A percentile compares a stretch with the other conserved stretches of the same genome.
These are phyloP conservation scores for Melastoma candidum DNA, from an alignment of 441 rosid genomes.

Conservation along the genomic window DNA sequence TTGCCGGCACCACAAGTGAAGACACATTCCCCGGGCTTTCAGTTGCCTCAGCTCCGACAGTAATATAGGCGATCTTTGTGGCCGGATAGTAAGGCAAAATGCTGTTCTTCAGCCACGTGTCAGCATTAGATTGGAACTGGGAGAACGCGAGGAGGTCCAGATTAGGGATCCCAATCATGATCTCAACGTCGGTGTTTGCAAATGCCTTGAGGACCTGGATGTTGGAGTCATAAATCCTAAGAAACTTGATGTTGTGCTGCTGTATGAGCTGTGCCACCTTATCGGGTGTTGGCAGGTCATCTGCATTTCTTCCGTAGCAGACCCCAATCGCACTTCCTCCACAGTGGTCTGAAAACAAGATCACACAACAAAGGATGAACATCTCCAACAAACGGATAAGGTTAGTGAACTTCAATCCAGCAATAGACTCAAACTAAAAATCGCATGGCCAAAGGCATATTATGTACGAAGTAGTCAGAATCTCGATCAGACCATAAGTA, in stretches of 20 bases:
- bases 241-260: conserved; percentile 57
- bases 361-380: conserved; percentile 1
- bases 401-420: background rate
- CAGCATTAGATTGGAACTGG: conserved; percentile 78
- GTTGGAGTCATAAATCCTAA: conserved; percentile 76
- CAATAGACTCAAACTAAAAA: too few relatives aligned
- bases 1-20: conserved; percentile 63
- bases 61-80: conserved; percentile 63
- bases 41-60: conserved; percentile 89
- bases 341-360: conserved; percentile 33
- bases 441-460: too few relatives aligned
- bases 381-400: background rate
- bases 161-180: conserved; percentile 82
- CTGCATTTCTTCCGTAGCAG: conserved; percentile 95
- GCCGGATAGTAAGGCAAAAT: conserved; percentile 84
- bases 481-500: too few relatives aligned
- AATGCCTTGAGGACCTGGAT: conserved; percentile 87
- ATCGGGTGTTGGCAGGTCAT: conserved; percentile 79
- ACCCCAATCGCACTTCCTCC: conserved; percentile 69
- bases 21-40: conserved; percentile 57
- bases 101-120: conserved; percentile 82
- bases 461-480: too few relatives aligned
- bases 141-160: conserved; percentile 68
- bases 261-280: conserved; percentile 55
- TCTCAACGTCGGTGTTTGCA: conserved; percentile 74